Percentiles rank a stretch among this genome's conserved stretches.
phyloP scores from a whole-genome alignment of 1,284 basidiomycete genomes.

The Leccinum fuscescens region DNA sequence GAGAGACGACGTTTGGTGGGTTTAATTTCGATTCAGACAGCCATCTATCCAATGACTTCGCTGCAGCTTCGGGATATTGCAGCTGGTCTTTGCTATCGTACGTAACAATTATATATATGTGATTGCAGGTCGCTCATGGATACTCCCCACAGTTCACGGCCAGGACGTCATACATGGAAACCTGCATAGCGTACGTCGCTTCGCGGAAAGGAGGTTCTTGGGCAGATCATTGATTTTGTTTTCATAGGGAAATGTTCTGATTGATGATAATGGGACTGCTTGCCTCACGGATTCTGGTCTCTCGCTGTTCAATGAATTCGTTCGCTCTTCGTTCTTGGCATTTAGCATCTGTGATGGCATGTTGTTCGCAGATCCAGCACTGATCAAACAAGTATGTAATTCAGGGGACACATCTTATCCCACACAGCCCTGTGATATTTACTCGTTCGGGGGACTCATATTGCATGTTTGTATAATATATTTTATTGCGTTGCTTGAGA shows the following conservation, averaged over 20 bases:
- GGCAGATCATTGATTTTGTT: neutral
- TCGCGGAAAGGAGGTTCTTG: neutral
- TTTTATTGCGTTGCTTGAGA: neutral
- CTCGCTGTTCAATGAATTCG: slow-evolving; percentile 34
- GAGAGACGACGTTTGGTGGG: slow-evolving; percentile 20
- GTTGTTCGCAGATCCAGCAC: slow-evolving; percentile 38
- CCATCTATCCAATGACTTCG: neutral
- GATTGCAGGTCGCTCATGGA: neutral
- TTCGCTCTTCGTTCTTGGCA: slow-evolving; percentile 34
- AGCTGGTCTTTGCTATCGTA: slow-evolving; percentile 29
- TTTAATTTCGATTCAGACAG: neutral
- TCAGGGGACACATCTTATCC: slow-evolving; percentile 14
- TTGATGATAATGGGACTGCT: slow-evolving; percentile 24
- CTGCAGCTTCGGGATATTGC: slow-evolving; percentile 28
- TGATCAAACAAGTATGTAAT: slow-evolving; percentile 18
- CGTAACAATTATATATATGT: slow-evolving; percentile 5
- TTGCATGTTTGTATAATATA: slow-evolving; percentile 25
- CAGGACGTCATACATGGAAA: slow-evolving; percentile 25
- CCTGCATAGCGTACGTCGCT: slow-evolving; percentile 27
- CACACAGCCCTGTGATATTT: slow-evolving; percentile 29
- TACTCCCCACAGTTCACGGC: slow-evolving; percentile 21
- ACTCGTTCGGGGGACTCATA: slow-evolving; percentile 33
- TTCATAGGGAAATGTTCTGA: slow-evolving; percentile 30
- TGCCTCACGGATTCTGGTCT: slow-evolving; percentile 38
- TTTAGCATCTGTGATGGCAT: slow-evolving; percentile 32